Percentiles rank a stretch among this genome's conserved stretches.
Evolutionary conservation across 805 yeast species (phyloP).

Genomic region (Ogataea trehalophila): DNA sequence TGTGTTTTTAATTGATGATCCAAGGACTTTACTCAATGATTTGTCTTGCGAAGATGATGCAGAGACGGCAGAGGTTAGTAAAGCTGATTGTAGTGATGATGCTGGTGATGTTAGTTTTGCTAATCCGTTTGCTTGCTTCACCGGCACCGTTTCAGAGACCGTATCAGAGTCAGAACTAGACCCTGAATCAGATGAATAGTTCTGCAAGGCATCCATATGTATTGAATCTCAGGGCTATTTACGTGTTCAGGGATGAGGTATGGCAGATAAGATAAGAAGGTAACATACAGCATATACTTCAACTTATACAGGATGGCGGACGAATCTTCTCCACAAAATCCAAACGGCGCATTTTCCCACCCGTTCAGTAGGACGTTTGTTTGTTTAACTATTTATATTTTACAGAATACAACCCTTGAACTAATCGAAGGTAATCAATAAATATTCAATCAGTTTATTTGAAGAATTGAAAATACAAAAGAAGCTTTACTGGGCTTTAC

Average conservation of each 20-base stretch:
- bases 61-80: not conserved
- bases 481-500: no score
- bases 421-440: no score
- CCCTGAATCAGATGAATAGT: slow-evolving; percentile 18
- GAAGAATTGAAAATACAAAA: no score
- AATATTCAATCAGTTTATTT: no score
- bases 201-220: slow-evolving; percentile 9
- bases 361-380: not conserved
- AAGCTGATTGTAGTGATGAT: slow-evolving; percentile 1
- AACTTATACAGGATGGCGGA: no score
- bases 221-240: no score
- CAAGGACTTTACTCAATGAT: slow-evolving; percentile 9
- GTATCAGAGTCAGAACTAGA: slow-evolving; percentile 5
- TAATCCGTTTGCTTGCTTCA: not conserved
- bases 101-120: not conserved
- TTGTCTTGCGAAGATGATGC: not conserved
- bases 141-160: not conserved
- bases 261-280: no score
- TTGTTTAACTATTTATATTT: not conserved
- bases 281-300: no score
- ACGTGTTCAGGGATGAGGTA: no score
- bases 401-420: no score
- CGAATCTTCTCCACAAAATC: not conserved
- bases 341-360: not conserved
- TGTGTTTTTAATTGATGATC: slow-evolving; percentile 21